Conservation (phyloP, 1,139 yeast genomes). For the Yamadazyma mexicana region DNA sequence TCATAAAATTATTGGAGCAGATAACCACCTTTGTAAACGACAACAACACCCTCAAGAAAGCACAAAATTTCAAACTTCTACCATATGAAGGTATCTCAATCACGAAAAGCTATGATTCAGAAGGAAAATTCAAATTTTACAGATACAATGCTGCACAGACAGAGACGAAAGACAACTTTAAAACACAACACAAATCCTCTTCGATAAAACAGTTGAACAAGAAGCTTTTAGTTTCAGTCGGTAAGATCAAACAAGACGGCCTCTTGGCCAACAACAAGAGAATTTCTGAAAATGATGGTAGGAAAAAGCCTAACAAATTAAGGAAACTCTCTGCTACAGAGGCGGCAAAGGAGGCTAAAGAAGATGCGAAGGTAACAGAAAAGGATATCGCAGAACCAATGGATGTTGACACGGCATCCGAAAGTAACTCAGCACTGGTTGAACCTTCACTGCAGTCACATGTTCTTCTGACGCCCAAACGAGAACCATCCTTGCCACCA, state of each 20-base stretch:
- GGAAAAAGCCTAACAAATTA: neutral
- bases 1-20: slow-evolving; percentile 51
- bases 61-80: slow-evolving; percentile 22
- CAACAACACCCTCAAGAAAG: slow-evolving; percentile 21
- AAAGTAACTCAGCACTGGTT: too few species aligned
- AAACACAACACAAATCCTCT: neutral
- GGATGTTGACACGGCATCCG: too few species aligned
- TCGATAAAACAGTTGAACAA: slow-evolving; percentile 20
- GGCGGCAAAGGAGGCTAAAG: neutral
- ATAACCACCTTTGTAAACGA: slow-evolving; percentile 35
- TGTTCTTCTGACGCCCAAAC: too few species aligned
- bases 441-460: too few species aligned
- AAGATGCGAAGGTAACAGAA: neutral
- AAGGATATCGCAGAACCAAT: too few species aligned
- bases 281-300: slow-evolving; percentile 2
- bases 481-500: neutral
- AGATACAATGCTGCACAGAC: slow-evolving; percentile 49
- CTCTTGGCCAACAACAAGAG: slow-evolving; percentile 16
- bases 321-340: neutral
- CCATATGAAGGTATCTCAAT: slow-evolving; percentile 32
- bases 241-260: slow-evolving; percentile 17
- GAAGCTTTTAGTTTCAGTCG: slow-evolving; percentile 21
- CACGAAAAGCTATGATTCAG: slow-evolving; percentile 67
- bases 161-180: slow-evolving; percentile 7
- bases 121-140: slow-evolving; percentile 72